Percentiles rank a stretch among this genome's conserved stretches.
Evolutionary conservation across 805 yeast genomes (phyloP).

Genomic region (Hanseniaspora guilliermondii): DNA sequence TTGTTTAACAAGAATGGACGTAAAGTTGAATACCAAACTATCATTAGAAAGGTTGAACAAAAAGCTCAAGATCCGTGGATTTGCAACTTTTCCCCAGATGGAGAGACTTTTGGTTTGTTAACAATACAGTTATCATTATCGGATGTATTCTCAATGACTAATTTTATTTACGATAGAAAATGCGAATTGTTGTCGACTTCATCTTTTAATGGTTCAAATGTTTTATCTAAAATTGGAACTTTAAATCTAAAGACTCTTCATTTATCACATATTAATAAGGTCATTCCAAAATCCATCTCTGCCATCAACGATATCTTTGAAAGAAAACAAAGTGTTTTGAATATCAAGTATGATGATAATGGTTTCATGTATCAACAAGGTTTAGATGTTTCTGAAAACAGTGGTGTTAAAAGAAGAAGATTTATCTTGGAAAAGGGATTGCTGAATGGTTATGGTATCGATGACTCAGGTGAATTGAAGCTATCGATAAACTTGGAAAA

Average conservation of each 20-base stretch:
- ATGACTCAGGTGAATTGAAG: not conserved
- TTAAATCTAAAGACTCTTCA: conserved; percentile 5
- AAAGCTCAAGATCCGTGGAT: conserved; percentile 47
- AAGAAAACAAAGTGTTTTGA: not conserved
- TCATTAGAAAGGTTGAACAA: conserved; percentile 31
- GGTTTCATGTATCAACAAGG: conserved; percentile 13
- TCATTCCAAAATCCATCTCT: conserved; percentile 14
- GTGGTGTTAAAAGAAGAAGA: conserved; percentile 11
- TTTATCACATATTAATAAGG: not conserved
- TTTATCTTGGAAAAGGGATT: conserved; percentile 1
- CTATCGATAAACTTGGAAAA: not conserved
- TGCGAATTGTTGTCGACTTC: not conserved
- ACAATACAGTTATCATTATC: conserved; percentile 20
- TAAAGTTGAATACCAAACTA: conserved; percentile 33
- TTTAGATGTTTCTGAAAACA: not conserved
- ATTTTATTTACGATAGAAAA: not conserved
- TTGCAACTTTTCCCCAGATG: conserved; percentile 61
- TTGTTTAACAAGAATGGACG: conserved; percentile 24
- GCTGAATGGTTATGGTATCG: not conserved
- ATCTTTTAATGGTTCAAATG: not conserved
- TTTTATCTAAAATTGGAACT: not conserved
- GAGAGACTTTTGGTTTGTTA: conserved; percentile 71
- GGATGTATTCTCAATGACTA: not conserved
- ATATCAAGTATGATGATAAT: not conserved
- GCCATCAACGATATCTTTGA: not conserved